phyloP scores from a whole-genome alignment of 176 grass and related monocot genomes.

The Oryza coarctata region DNA sequence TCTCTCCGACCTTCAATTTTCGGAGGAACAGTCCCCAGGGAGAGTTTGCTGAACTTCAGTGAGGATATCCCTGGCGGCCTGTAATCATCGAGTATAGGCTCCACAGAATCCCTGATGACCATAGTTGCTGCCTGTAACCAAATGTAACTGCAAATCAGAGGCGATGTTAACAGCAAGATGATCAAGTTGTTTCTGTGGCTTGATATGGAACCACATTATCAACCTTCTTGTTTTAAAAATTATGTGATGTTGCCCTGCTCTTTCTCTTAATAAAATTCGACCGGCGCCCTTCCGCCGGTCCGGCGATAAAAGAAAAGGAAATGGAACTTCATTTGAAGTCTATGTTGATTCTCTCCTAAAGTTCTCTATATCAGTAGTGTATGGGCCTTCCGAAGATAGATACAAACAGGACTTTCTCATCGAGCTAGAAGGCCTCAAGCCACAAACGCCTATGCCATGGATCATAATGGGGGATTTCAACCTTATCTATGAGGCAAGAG shows the following conservation, averaged over 20 bases:
- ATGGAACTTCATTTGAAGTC: background rate
- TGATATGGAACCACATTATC: constrained; percentile 10
- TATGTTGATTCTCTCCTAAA: background rate
- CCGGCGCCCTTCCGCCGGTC: too few relatives aligned
- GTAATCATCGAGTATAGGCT: constrained; percentile 87
- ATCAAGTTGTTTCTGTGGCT: background rate
- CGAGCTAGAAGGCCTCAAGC: too few relatives aligned
- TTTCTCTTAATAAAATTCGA: too few relatives aligned
- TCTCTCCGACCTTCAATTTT: constrained; percentile 87
- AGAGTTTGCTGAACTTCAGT: constrained; percentile 91
- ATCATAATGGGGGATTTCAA: too few relatives aligned
- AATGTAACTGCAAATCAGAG: constrained; percentile 25
- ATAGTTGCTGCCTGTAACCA: constrained; percentile 78
- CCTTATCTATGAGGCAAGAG: too few relatives aligned
- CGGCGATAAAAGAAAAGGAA: too few relatives aligned
- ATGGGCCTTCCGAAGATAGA: too few relatives aligned
- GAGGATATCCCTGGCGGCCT: constrained; percentile 83
- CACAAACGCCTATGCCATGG: too few relatives aligned
- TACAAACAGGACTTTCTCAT: too few relatives aligned
- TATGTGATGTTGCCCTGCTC: too few relatives aligned
- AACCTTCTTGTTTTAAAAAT: too few relatives aligned
- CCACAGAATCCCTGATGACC: constrained; percentile 90
- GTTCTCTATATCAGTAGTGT: too few relatives aligned
- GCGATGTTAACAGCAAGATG: background rate
- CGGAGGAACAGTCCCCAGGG: constrained; percentile 74